Conservation (phyloP, 495 filamentous ascomycete genomes). For the Aspergillus heteromorphus region DNA sequence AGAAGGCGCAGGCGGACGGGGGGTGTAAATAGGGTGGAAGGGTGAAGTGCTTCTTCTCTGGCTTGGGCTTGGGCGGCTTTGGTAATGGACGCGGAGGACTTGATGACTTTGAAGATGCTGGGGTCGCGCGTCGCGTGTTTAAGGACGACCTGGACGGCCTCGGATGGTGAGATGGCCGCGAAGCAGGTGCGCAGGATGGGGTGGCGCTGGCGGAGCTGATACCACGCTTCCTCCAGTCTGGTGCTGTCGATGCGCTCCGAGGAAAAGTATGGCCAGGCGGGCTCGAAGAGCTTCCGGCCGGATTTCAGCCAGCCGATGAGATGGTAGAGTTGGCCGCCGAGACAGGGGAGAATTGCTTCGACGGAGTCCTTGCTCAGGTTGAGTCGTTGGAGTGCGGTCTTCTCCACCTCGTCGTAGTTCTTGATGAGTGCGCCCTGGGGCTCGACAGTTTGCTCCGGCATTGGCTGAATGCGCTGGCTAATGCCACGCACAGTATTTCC, state of each 20-base stretch:
- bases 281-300: conserved; percentile 53
- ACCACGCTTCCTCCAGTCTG: conserved; percentile 50
- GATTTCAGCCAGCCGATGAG: conserved; percentile 64
- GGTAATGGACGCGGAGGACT: conserved; percentile 6
- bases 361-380: conserved; percentile 33
- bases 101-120: conserved; percentile 20
- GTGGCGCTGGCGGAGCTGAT: conserved; percentile 42
- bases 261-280: conserved; percentile 52
- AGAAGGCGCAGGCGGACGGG: conserved; percentile 23
- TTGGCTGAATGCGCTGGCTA: conserved; percentile 23
- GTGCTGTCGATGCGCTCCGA: conserved; percentile 27
- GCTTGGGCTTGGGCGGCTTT: conserved; percentile 15
- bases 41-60: conserved; percentile 15
- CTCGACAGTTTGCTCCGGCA: conserved; percentile 3
- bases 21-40: conserved; percentile 24
- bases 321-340: conserved; percentile 68
- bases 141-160: conserved; percentile 32
- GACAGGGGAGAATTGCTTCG: conserved; percentile 56
- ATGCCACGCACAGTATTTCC: conserved; percentile 60
- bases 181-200: conserved; percentile 61
- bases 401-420: conserved; percentile 22
- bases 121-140: conserved; percentile 18
- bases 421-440: conserved; percentile 10
- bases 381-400: conserved; percentile 28
- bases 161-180: conserved; percentile 34